Evolutionary conservation across 2,329 filamentous ascomycete genomes (phyloP), one percentile per base, ranked within the genome.

Genomic region (Hypomyces rosellus): DNA sequence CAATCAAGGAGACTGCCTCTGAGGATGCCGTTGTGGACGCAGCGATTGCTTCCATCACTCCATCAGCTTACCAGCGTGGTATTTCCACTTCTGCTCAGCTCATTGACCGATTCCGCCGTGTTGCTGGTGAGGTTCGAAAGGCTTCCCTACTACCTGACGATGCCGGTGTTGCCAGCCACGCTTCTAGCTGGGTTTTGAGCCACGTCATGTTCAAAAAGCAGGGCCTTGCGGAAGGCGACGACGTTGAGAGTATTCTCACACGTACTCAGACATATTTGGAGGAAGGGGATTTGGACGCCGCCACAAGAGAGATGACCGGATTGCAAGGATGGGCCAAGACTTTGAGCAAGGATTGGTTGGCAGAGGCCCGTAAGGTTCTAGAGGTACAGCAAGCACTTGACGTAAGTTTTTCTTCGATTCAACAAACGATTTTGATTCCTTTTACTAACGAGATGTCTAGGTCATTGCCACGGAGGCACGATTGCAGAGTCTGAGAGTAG

Each of bases 131-230:
- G 73, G 93, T 99, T 38, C 84, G 93, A 67, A 99, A 99, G 76
- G 93, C 93, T 16, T 86, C 87, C 41, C 79, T 99, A 46, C 78
- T 99, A 14, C 93, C 93, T 13, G 91, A 95, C 57, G 87, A 96
- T 63, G 93, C 93, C 0, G 93, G 93, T 59, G 88, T 99, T 22
- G 92, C 93, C 16, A 93, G 88, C 62, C 93, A 99, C 68, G 90
- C 92, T 3, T 92, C 90, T 40, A 93, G 88, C 67, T 86, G 89
- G 68, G 77, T 95, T 43, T 76, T 99, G 61, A 95, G 89, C 76
- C 95, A 96, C 73, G 78, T 97, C 47, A 83, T 97, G 74, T 97
- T 99, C 81, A 90, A 89, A 77, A 97, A 97, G 80, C 84, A 87
- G 63, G 88, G 87, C 9, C 76, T 93, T 43, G 86, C 89, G 0